These are phyloP conservation scores for Aureobasidium zeae DNA, from an alignment of 2,329 filamentous ascomycete genomes.

Conservation along the genomic window DNA sequence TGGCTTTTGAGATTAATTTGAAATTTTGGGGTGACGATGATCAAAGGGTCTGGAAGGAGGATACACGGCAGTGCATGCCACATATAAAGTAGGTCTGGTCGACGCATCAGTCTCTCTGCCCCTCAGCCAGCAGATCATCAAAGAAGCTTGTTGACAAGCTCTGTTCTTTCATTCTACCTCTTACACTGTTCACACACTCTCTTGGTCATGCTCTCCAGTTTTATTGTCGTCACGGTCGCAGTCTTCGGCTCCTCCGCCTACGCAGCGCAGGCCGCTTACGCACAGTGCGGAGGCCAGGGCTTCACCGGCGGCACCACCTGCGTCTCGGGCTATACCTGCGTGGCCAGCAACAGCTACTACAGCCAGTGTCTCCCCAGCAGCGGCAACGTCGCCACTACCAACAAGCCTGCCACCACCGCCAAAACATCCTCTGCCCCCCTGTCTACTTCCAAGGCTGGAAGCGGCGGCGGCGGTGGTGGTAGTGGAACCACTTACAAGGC, in stretches of 20 bases:
- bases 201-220: conserved; percentile 1
- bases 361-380: conserved; percentile 20
- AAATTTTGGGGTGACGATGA: too few species aligned
- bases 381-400: too few species aligned
- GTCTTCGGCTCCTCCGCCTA: conserved; percentile 2
- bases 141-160: too few species aligned
- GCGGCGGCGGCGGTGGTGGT: neutral
- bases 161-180: neutral
- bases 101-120: too few species aligned
- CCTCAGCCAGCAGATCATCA: too few species aligned
- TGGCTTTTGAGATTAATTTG: too few species aligned
- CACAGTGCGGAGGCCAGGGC: conserved; percentile 21
- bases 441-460: neutral
- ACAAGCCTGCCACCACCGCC: neutral
- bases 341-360: conserved; percentile 20
- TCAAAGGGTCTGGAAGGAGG: too few species aligned
- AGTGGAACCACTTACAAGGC: conserved; percentile 19
- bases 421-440: neutral
- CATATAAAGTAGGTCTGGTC: too few species aligned
- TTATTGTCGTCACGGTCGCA: neutral
- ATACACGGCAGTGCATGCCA: too few species aligned
- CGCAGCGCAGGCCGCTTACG: conserved; percentile 16
- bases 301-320: conserved; percentile 21
- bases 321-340: conserved; percentile 20
- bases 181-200: neutral